phyloP scores from a whole-genome alignment of 257 asterid genomes.

The Forsythia viridissima region DNA sequence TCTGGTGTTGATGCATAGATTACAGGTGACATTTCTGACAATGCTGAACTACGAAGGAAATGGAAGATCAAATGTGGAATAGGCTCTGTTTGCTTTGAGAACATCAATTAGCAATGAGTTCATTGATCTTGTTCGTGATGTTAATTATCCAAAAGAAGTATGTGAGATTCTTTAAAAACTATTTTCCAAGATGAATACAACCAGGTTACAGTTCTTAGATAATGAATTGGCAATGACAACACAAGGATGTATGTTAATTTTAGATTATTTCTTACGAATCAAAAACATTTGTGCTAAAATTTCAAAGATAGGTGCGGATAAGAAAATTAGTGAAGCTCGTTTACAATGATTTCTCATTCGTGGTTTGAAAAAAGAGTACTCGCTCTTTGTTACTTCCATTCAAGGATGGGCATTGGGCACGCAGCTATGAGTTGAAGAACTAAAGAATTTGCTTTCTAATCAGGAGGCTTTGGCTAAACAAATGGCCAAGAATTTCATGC shows the following conservation, averaged over 20 bases:
- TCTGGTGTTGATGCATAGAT: too few relatives aligned
- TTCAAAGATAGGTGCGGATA: background rate
- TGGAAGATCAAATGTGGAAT: too few relatives aligned
- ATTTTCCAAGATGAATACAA: too few relatives aligned
- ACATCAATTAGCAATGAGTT: too few relatives aligned
- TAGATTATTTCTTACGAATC: background rate
- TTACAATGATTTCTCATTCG: background rate
- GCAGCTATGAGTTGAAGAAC: background rate
- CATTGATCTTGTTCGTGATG: too few relatives aligned
- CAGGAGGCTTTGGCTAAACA: background rate
- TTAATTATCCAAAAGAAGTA: too few relatives aligned
- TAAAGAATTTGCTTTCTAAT: background rate
- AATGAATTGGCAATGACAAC: too few relatives aligned
- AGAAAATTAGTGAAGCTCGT: background rate
- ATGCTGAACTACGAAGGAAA: too few relatives aligned
- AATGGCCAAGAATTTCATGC: background rate
- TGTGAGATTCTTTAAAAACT: too few relatives aligned
- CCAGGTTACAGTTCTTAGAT: too few relatives aligned
- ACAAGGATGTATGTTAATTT: conserved; percentile 16
- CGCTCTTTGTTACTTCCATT: background rate
- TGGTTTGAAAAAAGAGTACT: conserved; percentile 10
- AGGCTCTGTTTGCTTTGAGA: too few relatives aligned
- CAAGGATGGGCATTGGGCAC: conserved; percentile 1
- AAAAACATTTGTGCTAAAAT: conserved; percentile 18
- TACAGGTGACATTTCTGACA: too few relatives aligned